Percentiles rank a stretch among this genome's conserved stretches.
Conservation (phyloP, 2,329 filamentous ascomycete genomes). For the Xylaria polymorpha region DNA sequence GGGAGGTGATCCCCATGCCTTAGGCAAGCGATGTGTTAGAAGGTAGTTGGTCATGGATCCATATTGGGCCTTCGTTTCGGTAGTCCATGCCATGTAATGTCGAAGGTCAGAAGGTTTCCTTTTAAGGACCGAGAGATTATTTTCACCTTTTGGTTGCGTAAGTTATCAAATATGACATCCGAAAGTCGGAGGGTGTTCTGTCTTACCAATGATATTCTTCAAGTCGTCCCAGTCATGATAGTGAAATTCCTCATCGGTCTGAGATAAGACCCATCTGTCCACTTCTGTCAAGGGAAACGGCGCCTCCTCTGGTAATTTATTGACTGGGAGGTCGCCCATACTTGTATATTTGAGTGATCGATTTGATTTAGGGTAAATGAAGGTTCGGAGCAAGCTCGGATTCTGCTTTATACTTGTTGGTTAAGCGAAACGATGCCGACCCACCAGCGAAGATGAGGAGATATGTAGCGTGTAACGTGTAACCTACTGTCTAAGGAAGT, state of each 20-base stretch:
- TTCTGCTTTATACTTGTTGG: background rate
- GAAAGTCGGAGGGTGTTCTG: slow-evolving; percentile 9
- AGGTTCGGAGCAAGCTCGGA: slow-evolving; percentile 12
- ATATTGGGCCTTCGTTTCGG: slow-evolving; percentile 75
- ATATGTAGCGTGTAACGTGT: background rate
- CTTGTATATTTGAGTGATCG: slow-evolving; percentile 5
- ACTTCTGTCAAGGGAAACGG: slow-evolving; percentile 70
- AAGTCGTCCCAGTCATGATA: slow-evolving; percentile 80
- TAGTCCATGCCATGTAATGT: slow-evolving; percentile 81
- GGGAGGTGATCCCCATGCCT: slow-evolving; percentile 71
- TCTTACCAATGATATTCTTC: slow-evolving; percentile 71
- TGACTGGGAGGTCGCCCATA: slow-evolving; percentile 55
- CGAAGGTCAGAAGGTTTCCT: slow-evolving; percentile 83
- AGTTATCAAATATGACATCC: slow-evolving; percentile 49
- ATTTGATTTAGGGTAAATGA: slow-evolving; percentile 1
- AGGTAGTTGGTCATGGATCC: slow-evolving; percentile 85
- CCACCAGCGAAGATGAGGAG: slow-evolving; percentile 10
- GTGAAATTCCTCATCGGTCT: slow-evolving; percentile 76
- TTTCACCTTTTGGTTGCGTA: slow-evolving; percentile 51
- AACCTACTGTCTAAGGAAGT: background rate
- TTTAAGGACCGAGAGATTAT: slow-evolving; percentile 79
- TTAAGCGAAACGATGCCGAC: slow-evolving; percentile 2
- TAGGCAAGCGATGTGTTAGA: slow-evolving; percentile 74
- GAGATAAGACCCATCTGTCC: slow-evolving; percentile 68
- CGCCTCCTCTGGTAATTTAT: slow-evolving; percentile 52